Conservation (phyloP, 2,329 filamentous ascomycete genomes). For the Atkinsonella hypoxylon region DNA sequence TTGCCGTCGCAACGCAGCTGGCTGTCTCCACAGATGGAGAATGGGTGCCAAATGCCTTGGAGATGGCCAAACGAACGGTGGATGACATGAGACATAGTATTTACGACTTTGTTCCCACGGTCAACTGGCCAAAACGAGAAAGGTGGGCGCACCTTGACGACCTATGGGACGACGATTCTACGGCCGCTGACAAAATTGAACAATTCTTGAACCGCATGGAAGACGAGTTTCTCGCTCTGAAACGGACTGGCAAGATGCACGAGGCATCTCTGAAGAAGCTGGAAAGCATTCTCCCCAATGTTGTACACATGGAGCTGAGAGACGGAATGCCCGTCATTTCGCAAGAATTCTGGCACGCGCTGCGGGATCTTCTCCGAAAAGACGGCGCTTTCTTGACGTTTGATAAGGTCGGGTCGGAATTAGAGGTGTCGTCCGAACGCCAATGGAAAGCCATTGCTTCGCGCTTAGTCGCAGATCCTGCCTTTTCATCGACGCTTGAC, state of each 20-base stretch:
- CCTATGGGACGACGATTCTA: slow-evolving; percentile 11
- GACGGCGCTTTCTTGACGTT: slow-evolving; percentile 36
- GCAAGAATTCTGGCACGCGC: slow-evolving; percentile 55
- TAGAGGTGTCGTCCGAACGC: slow-evolving; percentile 28
- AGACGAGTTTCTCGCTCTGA: slow-evolving; percentile 19
- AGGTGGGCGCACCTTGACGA: slow-evolving; percentile 10
- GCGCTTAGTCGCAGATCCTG: slow-evolving; percentile 26
- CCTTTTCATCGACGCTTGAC: slow-evolving; percentile 17
- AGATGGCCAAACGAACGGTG: slow-evolving; percentile 4
- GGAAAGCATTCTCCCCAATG: slow-evolving; percentile 38
- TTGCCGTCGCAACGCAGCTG: slow-evolving; percentile 5
- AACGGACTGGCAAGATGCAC: slow-evolving; percentile 21
- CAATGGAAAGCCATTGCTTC: slow-evolving; percentile 35
- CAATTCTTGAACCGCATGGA: slow-evolving; percentile 16
- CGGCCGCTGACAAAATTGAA: slow-evolving; percentile 11
- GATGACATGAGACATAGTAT: slow-evolving; percentile 9
- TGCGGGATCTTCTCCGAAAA: slow-evolving; percentile 40
- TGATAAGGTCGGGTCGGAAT: slow-evolving; percentile 26
- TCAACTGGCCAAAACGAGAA: slow-evolving; percentile 16
- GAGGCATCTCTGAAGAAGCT: slow-evolving; percentile 30
- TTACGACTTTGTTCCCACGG: slow-evolving; percentile 13
- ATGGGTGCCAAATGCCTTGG: slow-evolving; percentile 5
- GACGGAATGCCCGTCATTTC: slow-evolving; percentile 42
- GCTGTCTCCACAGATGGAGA: slow-evolving; percentile 2
- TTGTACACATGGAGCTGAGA: slow-evolving; percentile 41